A percentile compares a stretch with the other conserved stretches of the same genome.
These are phyloP conservation scores for Auriscalpium orientale DNA, from an alignment of 768 basidiomycete species.

Conservation along the genomic window DNA sequence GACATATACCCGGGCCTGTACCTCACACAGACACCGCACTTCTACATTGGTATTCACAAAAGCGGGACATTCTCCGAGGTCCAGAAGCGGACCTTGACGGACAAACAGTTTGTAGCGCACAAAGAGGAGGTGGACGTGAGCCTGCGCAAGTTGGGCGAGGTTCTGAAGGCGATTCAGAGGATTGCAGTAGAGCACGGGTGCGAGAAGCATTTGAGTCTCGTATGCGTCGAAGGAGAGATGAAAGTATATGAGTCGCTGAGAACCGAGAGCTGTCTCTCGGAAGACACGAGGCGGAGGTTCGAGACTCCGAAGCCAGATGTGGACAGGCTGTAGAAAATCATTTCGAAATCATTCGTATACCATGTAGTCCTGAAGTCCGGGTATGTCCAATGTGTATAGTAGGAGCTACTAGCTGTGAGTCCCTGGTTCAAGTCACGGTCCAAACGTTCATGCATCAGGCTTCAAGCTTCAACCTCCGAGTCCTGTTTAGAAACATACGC, in stretches of 20 bases:
- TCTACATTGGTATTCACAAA: constrained; percentile 50
- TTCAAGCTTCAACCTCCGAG: too few relatives aligned
- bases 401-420: too few relatives aligned
- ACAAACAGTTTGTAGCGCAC: constrained; percentile 14
- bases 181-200: constrained; percentile 12
- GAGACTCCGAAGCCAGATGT: too few relatives aligned
- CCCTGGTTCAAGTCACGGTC: too few relatives aligned
- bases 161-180: constrained; percentile 13
- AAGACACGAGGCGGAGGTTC: neutral
- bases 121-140: constrained; percentile 16
- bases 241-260: constrained; percentile 5
- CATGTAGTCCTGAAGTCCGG: too few relatives aligned
- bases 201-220: constrained; percentile 10
- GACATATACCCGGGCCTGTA: constrained; percentile 58
- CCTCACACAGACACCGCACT: constrained; percentile 58
- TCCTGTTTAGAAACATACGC: too few relatives aligned
- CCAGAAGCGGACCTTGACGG: constrained; percentile 31
- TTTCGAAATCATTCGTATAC: too few relatives aligned
- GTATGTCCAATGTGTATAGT: too few relatives aligned
- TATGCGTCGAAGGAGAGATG: constrained; percentile 6
- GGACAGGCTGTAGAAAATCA: too few relatives aligned
- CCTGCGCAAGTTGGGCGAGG: constrained; percentile 17
- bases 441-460: too few relatives aligned
- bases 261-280: constrained; percentile 2
- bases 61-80: constrained; percentile 44